Percentiles rank a stretch among this genome's conserved stretches.
Evolutionary conservation across 139 green algal species (phyloP).

Genomic region (Gonium pectorale): DNA sequence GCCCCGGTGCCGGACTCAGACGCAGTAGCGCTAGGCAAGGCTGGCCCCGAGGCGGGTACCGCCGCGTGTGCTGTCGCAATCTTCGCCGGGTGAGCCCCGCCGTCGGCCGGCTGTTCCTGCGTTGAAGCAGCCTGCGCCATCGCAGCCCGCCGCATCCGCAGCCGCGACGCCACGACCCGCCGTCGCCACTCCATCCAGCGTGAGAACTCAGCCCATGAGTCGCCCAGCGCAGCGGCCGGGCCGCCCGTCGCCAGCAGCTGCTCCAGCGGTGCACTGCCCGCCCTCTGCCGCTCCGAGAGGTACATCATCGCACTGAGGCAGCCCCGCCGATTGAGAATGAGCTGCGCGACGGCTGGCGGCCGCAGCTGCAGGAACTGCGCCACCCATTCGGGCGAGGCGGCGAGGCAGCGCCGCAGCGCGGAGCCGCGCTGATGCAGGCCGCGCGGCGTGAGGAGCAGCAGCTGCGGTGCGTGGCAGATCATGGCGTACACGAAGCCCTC

Average conservation of each 20-base stretch:
- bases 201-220: neutral
- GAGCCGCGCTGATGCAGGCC: constrained; percentile 39
- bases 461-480: constrained; percentile 38
- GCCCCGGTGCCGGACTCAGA: no score
- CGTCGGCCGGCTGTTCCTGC: no score
- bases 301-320: constrained; percentile 26
- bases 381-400: constrained; percentile 17
- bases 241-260: neutral
- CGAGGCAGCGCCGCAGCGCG: constrained; percentile 33
- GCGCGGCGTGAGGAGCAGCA: constrained; percentile 40
- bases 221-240: neutral
- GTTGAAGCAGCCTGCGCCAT: neutral
- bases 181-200: constrained; percentile 36
- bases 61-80: no score
- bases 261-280: constrained; percentile 15
- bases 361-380: constrained; percentile 41
- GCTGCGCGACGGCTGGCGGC: constrained; percentile 28
- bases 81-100: no score
- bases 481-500: constrained; percentile 57
- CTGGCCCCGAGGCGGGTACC: no score
- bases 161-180: neutral
- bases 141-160: neutral
- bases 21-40: no score
- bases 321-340: constrained; percentile 32
- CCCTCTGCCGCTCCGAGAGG: constrained; percentile 37